Evolutionary conservation across 2,329 filamentous ascomycete genomes (phyloP).

Genomic region (Thielaviopsis musarum): DNA sequence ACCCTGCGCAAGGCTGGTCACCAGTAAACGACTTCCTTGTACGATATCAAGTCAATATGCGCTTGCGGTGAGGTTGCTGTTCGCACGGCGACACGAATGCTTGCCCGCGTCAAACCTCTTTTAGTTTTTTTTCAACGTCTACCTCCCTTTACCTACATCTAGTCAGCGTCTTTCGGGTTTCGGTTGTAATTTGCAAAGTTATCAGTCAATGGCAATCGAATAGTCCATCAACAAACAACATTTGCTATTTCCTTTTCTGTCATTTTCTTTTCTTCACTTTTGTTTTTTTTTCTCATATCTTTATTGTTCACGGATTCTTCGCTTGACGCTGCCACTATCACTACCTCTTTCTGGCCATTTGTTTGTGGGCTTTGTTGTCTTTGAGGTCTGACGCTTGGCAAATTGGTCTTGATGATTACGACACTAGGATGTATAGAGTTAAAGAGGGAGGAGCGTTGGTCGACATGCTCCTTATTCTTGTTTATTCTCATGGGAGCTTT

Average conservation of each 20-base stretch:
- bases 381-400: background rate
- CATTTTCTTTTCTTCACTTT: constrained; percentile 13
- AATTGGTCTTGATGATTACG: background rate
- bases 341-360: background rate
- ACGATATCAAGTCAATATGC: constrained; percentile 11
- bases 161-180: constrained; percentile 24
- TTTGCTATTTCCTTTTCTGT: constrained; percentile 14
- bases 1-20: constrained; percentile 62
- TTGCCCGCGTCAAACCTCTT: constrained; percentile 10
- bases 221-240: constrained; percentile 29
- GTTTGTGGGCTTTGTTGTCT: background rate
- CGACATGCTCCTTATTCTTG: background rate
- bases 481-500: background rate
- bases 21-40: constrained; percentile 30
- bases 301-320: background rate
- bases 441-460: background rate
- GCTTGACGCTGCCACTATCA: background rate
- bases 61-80: constrained; percentile 10
- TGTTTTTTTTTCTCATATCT: constrained; percentile 13
- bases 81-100: constrained; percentile 5
- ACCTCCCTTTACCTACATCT: constrained; percentile 11
- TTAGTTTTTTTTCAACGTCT: constrained; percentile 12
- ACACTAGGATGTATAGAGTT: background rate
- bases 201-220: constrained; percentile 39
- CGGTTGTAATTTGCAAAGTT: constrained; percentile 42